phyloP scores from a whole-genome alignment of 169 alveolate genomes.

The Cryptosporidium viatorum region DNA sequence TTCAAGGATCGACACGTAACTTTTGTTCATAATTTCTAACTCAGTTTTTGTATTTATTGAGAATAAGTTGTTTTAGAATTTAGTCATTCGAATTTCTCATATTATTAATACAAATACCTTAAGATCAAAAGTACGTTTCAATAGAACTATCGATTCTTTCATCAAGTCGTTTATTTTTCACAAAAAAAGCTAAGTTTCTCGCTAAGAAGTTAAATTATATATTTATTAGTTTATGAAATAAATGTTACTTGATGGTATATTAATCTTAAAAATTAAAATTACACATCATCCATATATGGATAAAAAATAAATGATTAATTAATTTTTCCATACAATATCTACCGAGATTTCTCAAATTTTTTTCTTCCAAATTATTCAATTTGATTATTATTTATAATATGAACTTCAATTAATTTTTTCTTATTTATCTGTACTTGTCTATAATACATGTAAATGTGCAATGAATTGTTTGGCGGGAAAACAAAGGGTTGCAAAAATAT shows the following conservation, averaged over 20 bases:
- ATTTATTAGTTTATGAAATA: neutral
- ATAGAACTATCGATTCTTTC: no score
- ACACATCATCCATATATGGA: neutral
- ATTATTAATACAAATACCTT: no score
- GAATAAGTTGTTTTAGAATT: no score
- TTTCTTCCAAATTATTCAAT: neutral
- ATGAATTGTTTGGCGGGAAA: slow-evolving; percentile 33
- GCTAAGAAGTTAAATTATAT: neutral
- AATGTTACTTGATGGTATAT: neutral
- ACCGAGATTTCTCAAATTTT: neutral
- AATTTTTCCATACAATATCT: neutral
- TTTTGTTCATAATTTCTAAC: no score
- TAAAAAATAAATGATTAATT: no score
- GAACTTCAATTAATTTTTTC: neutral
- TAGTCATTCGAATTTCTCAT: no score
- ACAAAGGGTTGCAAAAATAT: neutral
- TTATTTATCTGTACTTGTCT: slow-evolving; percentile 56
- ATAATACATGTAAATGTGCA: slow-evolving; percentile 60
- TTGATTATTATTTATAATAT: neutral
- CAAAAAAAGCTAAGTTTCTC: no score
- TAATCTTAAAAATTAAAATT: neutral
- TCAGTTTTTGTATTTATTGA: no score
- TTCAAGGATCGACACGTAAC: no score
- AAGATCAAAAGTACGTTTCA: neutral
- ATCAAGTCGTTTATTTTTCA: no score